phyloP scores from a whole-genome alignment of 2,329 filamentous ascomycete genomes.

The Phialemoniopsis sp. region DNA sequence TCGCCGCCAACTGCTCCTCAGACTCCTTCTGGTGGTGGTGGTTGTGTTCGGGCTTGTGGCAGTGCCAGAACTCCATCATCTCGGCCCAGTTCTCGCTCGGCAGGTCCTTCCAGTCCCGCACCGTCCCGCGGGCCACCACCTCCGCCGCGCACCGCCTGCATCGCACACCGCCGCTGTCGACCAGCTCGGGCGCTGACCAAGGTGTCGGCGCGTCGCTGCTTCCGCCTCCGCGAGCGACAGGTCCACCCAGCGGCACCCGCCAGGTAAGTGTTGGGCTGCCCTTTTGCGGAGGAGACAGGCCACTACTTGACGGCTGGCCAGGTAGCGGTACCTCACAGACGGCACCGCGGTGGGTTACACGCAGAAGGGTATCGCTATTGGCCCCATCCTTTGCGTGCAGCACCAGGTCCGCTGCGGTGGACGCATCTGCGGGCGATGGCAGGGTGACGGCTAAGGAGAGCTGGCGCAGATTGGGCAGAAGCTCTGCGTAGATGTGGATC shows the following conservation, averaged over 20 bases:
- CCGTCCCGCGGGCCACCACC: slow-evolving; percentile 30
- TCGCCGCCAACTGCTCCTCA: slow-evolving; percentile 48
- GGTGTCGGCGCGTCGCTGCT: neutral
- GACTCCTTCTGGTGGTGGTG: slow-evolving; percentile 29
- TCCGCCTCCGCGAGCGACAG: neutral
- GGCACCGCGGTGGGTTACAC: slow-evolving; percentile 40
- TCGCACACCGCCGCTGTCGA: slow-evolving; percentile 23
- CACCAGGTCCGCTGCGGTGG: slow-evolving; percentile 39
- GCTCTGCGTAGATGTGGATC: slow-evolving; percentile 55
- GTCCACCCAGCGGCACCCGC: slow-evolving; percentile 39
- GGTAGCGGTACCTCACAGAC: slow-evolving; percentile 35
- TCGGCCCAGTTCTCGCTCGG: slow-evolving; percentile 98
- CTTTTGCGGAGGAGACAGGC: slow-evolving; percentile 18
- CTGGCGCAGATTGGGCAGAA: slow-evolving; percentile 61
- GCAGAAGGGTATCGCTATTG: slow-evolving; percentile 23
- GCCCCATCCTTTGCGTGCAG: slow-evolving; percentile 30
- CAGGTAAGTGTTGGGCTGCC: slow-evolving; percentile 43
- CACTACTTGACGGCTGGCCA: slow-evolving; percentile 24
- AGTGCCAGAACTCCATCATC: slow-evolving; percentile 99
- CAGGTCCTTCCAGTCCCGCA: slow-evolving; percentile 78
- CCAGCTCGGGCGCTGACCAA: slow-evolving; percentile 11
- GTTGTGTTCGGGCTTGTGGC: slow-evolving; percentile 77
- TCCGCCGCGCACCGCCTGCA: slow-evolving; percentile 33
- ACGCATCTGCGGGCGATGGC: slow-evolving; percentile 32
- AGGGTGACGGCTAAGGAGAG: slow-evolving; percentile 55